phyloP scores from a whole-genome alignment of 1,284 basidiomycete species.

The Pulchroboletus neoregius region DNA sequence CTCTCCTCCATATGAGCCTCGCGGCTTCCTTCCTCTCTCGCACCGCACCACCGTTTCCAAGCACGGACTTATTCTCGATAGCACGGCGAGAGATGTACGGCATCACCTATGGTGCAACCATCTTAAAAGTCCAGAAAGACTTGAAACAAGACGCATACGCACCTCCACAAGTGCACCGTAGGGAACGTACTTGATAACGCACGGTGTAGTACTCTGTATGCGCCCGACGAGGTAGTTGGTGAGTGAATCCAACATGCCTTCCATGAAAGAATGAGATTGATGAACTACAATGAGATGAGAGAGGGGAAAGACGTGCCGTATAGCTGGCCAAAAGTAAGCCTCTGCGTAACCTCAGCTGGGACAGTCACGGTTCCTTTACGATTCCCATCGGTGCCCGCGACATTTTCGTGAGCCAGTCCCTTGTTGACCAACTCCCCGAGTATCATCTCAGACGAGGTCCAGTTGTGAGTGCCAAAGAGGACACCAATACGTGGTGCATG shows the following conservation, averaged over 20 bases:
- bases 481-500: slow-evolving; percentile 54
- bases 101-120: slow-evolving; percentile 41
- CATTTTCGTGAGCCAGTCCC: slow-evolving; percentile 47
- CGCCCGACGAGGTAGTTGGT: slow-evolving; percentile 64
- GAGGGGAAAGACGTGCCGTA: slow-evolving; percentile 55
- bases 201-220: slow-evolving; percentile 56
- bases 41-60: slow-evolving; percentile 53
- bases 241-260: slow-evolving; percentile 82
- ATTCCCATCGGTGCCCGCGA: slow-evolving; percentile 19
- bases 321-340: slow-evolving; percentile 78
- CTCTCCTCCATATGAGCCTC: slow-evolving; percentile 45
- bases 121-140: no score
- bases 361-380: slow-evolving; percentile 36
- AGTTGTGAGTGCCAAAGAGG: slow-evolving; percentile 87
- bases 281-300: background rate
- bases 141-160: background rate
- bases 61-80: slow-evolving; percentile 68
- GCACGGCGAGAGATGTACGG: slow-evolving; percentile 74
- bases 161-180: slow-evolving; percentile 79
- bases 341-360: slow-evolving; percentile 55
- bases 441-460: slow-evolving; percentile 59
- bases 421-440: slow-evolving; percentile 55
- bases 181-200: slow-evolving; percentile 82
- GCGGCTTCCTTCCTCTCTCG: slow-evolving; percentile 53
- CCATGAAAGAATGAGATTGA: background rate